Evolutionary conservation across 2,329 filamentous ascomycete genomes (phyloP).

Genomic region (Ascochyta fabae): DNA sequence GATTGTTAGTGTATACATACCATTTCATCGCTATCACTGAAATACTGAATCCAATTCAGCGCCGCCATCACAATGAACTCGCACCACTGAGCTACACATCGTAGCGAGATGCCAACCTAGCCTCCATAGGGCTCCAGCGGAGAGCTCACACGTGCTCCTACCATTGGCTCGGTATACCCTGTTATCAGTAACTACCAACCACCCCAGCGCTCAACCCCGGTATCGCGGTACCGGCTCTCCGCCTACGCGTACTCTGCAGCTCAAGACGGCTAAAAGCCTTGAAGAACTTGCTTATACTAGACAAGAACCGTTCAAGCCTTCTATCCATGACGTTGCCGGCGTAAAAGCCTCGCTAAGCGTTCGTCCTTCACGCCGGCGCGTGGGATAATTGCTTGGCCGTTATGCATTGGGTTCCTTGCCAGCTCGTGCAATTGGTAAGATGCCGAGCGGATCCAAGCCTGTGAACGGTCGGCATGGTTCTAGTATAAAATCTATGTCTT

Average conservation of each 20-base stretch:
- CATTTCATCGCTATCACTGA: too few species aligned
- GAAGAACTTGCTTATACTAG: constrained; percentile 11
- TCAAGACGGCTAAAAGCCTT: constrained; percentile 7
- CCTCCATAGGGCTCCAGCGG: not conserved
- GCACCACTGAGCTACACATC: not conserved
- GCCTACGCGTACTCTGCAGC: constrained; percentile 6
- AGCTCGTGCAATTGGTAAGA: not conserved
- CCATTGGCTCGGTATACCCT: constrained; percentile 12
- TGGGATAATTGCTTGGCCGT: constrained; percentile 14
- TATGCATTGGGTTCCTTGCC: not conserved
- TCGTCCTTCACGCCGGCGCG: constrained; percentile 10
- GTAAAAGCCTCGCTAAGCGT: constrained; percentile 4
- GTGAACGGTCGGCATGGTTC: not conserved
- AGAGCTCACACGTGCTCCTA: constrained; percentile 9
- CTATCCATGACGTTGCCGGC: constrained; percentile 1
- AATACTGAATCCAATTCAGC: not conserved
- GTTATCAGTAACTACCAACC: constrained; percentile 12
- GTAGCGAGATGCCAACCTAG: not conserved
- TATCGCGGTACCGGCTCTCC: constrained; percentile 1
- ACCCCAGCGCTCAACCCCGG: constrained; percentile 1
- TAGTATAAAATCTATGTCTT: constrained; percentile 10
- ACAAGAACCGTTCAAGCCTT: constrained; percentile 13
- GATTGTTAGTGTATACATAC: not conserved
- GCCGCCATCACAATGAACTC: not conserved
- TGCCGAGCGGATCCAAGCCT: not conserved